Conservation (phyloP, 768 basidiomycete genomes). For the Russula sp. region DNA sequence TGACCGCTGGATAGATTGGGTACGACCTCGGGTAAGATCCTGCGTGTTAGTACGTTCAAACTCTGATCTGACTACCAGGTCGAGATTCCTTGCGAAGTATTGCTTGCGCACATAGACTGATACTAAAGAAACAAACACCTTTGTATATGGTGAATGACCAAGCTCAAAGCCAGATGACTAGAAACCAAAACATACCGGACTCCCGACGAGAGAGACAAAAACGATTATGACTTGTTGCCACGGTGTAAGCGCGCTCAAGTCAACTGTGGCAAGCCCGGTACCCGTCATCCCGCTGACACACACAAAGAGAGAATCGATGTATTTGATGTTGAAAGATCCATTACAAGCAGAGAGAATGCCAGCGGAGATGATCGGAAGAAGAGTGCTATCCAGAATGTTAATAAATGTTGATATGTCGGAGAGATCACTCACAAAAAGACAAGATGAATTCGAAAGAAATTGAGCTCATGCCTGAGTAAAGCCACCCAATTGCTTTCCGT, state of each 20-base stretch:
- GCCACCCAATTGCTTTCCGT: neutral
- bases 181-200: constrained; percentile 23
- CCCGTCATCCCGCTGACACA: constrained; percentile 36
- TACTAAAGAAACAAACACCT: constrained; percentile 37
- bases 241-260: constrained; percentile 29
- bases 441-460: constrained; percentile 34
- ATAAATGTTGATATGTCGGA: neutral
- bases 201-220: constrained; percentile 27
- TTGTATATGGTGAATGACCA: constrained; percentile 3
- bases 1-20: neutral
- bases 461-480: constrained; percentile 23
- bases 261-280: constrained; percentile 30
- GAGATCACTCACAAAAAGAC: constrained; percentile 27
- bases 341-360: constrained; percentile 43
- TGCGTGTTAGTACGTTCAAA: constrained; percentile 19
- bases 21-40: neutral
- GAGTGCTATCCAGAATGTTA: constrained; percentile 23
- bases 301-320: constrained; percentile 37
- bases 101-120: constrained; percentile 36
- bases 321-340: constrained; percentile 32
- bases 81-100: constrained; percentile 18
- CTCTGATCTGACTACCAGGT: constrained; percentile 21
- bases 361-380: constrained; percentile 37
- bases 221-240: constrained; percentile 30
- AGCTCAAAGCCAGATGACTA: neutral